Conservation (phyloP, 208 protist genomes). For the Zelonia costaricensis region DNA sequence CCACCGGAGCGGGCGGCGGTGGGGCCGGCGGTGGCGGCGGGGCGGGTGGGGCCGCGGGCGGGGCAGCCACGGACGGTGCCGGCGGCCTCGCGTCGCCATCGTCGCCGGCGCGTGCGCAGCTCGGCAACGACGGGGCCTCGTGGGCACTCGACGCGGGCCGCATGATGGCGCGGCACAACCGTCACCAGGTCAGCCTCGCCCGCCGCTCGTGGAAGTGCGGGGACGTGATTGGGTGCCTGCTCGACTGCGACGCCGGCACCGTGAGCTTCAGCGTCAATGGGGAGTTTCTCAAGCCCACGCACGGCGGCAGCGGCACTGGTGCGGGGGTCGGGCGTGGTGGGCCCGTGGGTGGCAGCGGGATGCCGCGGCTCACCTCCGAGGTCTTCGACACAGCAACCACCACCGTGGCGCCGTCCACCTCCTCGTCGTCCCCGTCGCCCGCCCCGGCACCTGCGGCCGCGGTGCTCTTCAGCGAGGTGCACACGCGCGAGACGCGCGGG, state of each 20-base stretch:
- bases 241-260: constrained; percentile 79
- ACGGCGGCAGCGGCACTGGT: constrained; percentile 14
- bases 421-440: not conserved
- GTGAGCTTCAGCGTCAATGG: constrained; percentile 88
- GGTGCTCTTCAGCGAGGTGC: constrained; percentile 20
- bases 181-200: constrained; percentile 55
- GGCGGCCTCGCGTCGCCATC: constrained; percentile 5
- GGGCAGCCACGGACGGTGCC: not conserved
- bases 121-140: constrained; percentile 75
- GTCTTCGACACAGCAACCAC: not conserved
- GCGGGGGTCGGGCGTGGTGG: constrained; percentile 22
- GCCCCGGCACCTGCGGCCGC: not conserved
- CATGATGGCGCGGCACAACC: constrained; percentile 73
- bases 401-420: not conserved
- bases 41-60: not conserved
- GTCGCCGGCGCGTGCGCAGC: constrained; percentile 5
- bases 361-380: not conserved
- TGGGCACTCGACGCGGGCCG: constrained; percentile 84
- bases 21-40: not conserved
- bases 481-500: constrained; percentile 9
- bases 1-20: not conserved
- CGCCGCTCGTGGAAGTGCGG: constrained; percentile 72
- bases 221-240: constrained; percentile 85
- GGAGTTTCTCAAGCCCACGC: constrained; percentile 30
- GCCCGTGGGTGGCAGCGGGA: not conserved